phyloP scores from a whole-genome alignment of 176 grass and related monocot species.

The Bonia amplexicaulis region DNA sequence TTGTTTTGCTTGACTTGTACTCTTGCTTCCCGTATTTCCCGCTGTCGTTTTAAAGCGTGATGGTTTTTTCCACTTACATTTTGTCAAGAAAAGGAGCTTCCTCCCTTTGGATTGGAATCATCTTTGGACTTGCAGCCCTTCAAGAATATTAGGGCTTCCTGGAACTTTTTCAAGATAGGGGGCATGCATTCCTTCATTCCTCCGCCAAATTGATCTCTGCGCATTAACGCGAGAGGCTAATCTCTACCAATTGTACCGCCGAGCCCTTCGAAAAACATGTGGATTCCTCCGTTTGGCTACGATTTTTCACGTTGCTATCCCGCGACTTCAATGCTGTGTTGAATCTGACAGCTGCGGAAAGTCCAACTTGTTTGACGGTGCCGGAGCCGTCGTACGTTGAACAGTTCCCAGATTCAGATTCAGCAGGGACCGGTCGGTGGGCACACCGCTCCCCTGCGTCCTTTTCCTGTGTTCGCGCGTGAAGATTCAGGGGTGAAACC shows the following conservation, averaged over 20 bases:
- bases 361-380: background rate
- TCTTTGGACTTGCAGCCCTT: background rate
- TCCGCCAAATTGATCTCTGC: background rate
- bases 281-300: background rate
- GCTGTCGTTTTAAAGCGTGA: background rate
- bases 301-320: background rate
- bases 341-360: background rate
- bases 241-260: background rate
- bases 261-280: background rate
- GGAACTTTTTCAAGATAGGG: background rate
- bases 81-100: background rate
- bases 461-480: too few relatives aligned
- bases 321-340: background rate
- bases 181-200: background rate
- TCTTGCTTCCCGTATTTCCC: background rate
- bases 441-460: too few relatives aligned
- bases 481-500: too few relatives aligned
- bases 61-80: background rate
- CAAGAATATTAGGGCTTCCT: background rate
- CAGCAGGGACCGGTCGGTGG: background rate
- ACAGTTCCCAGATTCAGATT: background rate
- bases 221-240: too few relatives aligned
- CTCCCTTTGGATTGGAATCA: background rate
- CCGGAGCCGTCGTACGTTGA: background rate
- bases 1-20: background rate